Evolutionary conservation across 371 early-diverging fungal genomes (phyloP), one percentile per base, ranked within the genome.

Genomic region (Saksenaea vasiformis): DNA sequence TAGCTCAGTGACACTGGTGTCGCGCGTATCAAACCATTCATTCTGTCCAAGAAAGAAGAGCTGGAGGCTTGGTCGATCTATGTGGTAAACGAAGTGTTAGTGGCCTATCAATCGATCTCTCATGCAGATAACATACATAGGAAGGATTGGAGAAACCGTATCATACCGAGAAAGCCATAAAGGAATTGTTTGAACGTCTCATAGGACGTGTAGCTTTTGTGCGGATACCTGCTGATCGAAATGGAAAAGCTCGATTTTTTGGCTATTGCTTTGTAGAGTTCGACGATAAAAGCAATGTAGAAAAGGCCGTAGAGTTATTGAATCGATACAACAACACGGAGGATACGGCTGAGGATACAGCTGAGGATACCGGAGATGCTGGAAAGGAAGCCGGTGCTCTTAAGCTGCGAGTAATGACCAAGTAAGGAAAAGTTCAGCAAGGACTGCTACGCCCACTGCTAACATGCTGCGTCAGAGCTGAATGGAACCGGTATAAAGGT

Each of bases 241-340:
- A 35, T 3, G 64, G 61, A 19, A 11, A 62, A 3, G 15, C 28
- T 4, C n/a, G 9, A 0, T 78, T 78, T 51, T 58, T 64, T 54
- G 78, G 81, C 8, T 73, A 65, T 51, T 78, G 78, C 55, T 81
- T 81, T 75, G 56, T 78, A 13, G 81, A 81, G 35, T 81, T 81
- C 62, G 66, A 71, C 24, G 61, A 71, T 34, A 31, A 69, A 37
- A 60, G 44, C 7, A 37, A 68, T 28, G 78, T 76, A 0, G 15
- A 62, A 19, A 71, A 73, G 51, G 81, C 81, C 5, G 56, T 76
- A 5, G 37, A 66, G 10, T 8, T 60, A 13, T 24, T 76, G 14
- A 64, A 76, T 36, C 53, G 62, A 8, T 67, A 63, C 26, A 31
- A 63, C 26, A 31, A 58, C 26, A 26, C 39, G 13, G 39, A 54